Evolutionary conservation across 169 alveolate genomes (phyloP).

Genomic region (Eimeria necatrix): DNA sequence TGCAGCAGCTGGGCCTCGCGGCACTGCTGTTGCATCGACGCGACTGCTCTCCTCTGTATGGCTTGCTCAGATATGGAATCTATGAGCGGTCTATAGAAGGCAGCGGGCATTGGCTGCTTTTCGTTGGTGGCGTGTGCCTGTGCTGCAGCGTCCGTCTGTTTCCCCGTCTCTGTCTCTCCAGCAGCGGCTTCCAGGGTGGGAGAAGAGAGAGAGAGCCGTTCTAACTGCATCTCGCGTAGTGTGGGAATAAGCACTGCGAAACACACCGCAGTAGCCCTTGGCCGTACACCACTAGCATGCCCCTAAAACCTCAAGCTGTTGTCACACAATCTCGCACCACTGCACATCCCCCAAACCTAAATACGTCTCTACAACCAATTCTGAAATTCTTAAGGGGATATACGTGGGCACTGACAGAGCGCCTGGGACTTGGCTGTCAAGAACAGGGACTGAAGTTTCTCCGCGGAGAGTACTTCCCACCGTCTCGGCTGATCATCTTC

Average conservation of each 20-base stretch:
- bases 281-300: not conserved
- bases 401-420: not conserved
- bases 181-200: constrained; percentile 18
- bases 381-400: not conserved
- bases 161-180: not conserved
- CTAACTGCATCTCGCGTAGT: constrained; percentile 58
- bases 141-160: not conserved
- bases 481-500: constrained; percentile 69
- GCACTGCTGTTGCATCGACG: constrained; percentile 72
- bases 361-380: no score
- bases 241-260: constrained; percentile 35
- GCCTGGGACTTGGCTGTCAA: constrained; percentile 54
- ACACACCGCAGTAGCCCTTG: constrained; percentile 18
- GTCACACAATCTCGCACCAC: not conserved
- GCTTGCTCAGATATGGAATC: constrained; percentile 42
- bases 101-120: constrained; percentile 33
- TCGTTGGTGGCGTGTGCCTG: not conserved
- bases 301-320: not conserved
- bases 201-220: constrained; percentile 1
- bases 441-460: constrained; percentile 37
- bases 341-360: not conserved
- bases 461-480: constrained; percentile 63
- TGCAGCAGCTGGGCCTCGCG: constrained; percentile 77
- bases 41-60: constrained; percentile 27
- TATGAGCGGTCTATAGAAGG: constrained; percentile 30